A percentile compares a stretch with the other conserved stretches of the same genome.
phyloP scores from a whole-genome alignment of 2,329 filamentous ascomycete genomes.

The Cadophora sp. region DNA sequence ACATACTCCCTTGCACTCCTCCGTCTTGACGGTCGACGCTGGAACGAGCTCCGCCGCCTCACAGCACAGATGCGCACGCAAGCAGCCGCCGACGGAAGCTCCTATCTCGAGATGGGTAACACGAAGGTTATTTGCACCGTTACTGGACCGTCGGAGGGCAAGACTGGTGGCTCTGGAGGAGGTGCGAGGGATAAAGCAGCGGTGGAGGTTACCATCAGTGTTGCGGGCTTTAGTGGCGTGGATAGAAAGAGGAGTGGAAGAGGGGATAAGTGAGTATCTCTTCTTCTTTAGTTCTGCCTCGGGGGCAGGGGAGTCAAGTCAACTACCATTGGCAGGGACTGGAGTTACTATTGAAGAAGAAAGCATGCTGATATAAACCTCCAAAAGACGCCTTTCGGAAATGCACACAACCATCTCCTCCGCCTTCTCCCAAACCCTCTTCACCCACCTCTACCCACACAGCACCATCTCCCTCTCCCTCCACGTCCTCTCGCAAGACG shows the following conservation, averaged over 20 bases:
- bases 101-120: conserved; percentile 96
- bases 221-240: conserved; percentile 87
- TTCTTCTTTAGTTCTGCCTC: not conserved
- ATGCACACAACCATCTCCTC: conserved; percentile 80
- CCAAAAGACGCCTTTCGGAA: conserved; percentile 74
- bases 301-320: not conserved
- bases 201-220: conserved; percentile 80
- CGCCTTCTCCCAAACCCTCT: conserved; percentile 78
- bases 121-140: conserved; percentile 96
- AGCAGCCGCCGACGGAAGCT: conserved; percentile 89
- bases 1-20: conserved; percentile 88
- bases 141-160: conserved; percentile 79
- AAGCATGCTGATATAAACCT: conserved; percentile 12
- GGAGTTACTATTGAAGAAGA: not conserved
- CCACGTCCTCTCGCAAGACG: conserved; percentile 89
- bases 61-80: conserved; percentile 92
- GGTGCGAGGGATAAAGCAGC: conserved; percentile 58
- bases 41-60: conserved; percentile 94
- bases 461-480: conserved; percentile 83
- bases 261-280: conserved; percentile 73
- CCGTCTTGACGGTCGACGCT: conserved; percentile 83
- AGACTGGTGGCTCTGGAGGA: conserved; percentile 51
- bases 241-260: conserved; percentile 80
- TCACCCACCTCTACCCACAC: conserved; percentile 89
- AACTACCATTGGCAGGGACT: not conserved